A percentile compares a stretch with the other conserved stretches of the same genome.
Evolutionary conservation across 2,329 filamentous ascomycete species (phyloP).

Genomic region (Fusarium sterilihyphosum): DNA sequence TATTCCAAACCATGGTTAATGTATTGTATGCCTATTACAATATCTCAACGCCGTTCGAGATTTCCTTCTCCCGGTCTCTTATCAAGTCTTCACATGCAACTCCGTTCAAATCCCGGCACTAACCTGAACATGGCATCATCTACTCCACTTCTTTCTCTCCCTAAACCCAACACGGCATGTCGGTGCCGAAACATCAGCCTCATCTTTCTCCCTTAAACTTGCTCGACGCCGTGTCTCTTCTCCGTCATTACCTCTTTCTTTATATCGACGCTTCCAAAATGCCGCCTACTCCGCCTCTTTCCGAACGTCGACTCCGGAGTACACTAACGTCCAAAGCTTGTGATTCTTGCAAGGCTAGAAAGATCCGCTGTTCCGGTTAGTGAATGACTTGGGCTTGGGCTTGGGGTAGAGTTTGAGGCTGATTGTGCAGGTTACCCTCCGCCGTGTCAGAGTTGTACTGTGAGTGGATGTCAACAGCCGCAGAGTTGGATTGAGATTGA

Average conservation of each 20-base stretch:
- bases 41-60: not conserved
- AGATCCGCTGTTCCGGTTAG: constrained; percentile 38
- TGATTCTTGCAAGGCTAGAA: constrained; percentile 35
- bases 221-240: not conserved
- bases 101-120: not conserved
- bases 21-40: not conserved
- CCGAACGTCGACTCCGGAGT: constrained; percentile 17
- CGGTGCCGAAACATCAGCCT: constrained; percentile 19
- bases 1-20: fast-evolving
- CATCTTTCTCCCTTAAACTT: not conserved
- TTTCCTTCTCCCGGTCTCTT: fast-evolving
- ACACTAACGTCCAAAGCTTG: constrained; percentile 35
- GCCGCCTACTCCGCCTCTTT: not conserved
- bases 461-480: not conserved
- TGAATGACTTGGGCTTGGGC: no score
- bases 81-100: not conserved
- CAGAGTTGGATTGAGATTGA: not conserved
- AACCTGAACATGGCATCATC: no score
- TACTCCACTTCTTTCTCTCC: fast-evolving
- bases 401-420: not conserved
- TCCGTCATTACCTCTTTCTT: not conserved
- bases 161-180: constrained; percentile 25
- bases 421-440: constrained; percentile 27
- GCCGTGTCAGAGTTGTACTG: constrained; percentile 29
- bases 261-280: not conserved